Evolutionary conservation across 1,284 basidiomycete genomes (phyloP).

Genomic region (Puccinia horiana): DNA sequence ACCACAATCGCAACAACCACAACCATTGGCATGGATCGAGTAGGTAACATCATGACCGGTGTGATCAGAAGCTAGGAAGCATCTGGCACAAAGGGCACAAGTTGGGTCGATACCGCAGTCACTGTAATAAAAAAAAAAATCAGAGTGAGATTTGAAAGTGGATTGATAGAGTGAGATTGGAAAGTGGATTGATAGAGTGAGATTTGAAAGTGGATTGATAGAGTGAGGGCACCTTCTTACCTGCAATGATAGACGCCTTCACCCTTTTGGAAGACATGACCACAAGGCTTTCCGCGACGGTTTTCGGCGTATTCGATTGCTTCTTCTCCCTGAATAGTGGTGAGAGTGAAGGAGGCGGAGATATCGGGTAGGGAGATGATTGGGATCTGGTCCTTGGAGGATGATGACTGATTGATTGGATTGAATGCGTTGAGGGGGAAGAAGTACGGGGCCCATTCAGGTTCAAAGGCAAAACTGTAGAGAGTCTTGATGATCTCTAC

Average conservation of each 20-base stretch:
- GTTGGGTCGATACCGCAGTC: slow-evolving; percentile 85
- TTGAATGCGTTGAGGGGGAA: slow-evolving; percentile 36
- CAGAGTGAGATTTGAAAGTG: background rate
- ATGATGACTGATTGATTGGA: background rate
- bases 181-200: background rate
- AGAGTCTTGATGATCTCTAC: slow-evolving; percentile 26
- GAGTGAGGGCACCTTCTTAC: slow-evolving; percentile 5
- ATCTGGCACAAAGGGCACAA: slow-evolving; percentile 80
- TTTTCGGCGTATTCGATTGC: slow-evolving; percentile 40
- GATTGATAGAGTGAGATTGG: too few relatives aligned
- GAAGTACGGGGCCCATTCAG: slow-evolving; percentile 43
- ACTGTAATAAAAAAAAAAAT: slow-evolving; percentile 60
- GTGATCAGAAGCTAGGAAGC: slow-evolving; percentile 82
- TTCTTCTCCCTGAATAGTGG: slow-evolving; percentile 39
- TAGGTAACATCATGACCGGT: slow-evolving; percentile 83
- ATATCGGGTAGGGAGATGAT: slow-evolving; percentile 28
- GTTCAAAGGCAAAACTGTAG: slow-evolving; percentile 39
- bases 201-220: background rate
- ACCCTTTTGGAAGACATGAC: slow-evolving; percentile 58
- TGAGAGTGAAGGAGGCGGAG: slow-evolving; percentile 31
- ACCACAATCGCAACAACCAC: slow-evolving; percentile 81
- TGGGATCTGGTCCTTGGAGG: background rate
- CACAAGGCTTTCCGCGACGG: slow-evolving; percentile 50
- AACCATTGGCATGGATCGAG: slow-evolving; percentile 81
- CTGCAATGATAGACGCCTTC: slow-evolving; percentile 58